These are phyloP conservation scores for Volvox reticuliferus DNA, from an alignment of 139 green algal genomes.

Conservation along the genomic window DNA sequence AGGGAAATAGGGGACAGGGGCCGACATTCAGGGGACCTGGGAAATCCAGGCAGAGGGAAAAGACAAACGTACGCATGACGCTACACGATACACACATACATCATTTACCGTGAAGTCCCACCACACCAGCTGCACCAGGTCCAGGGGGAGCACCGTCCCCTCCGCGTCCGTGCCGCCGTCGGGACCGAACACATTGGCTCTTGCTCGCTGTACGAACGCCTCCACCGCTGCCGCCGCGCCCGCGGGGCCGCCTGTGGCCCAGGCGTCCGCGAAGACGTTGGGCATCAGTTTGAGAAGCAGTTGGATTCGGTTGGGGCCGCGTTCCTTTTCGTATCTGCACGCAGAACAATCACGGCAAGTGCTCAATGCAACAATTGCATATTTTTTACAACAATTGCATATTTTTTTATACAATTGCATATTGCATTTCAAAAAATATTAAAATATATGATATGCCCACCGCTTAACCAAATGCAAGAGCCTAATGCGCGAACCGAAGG, in stretches of 20 bases:
- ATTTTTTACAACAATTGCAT: too few relatives aligned
- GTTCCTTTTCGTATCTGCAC: constrained; percentile 66
- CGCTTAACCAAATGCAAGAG: too few relatives aligned
- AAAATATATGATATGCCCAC: too few relatives aligned
- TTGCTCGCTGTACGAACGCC: constrained; percentile 57
- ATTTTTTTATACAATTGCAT: too few relatives aligned
- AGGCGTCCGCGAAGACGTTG: constrained; percentile 61
- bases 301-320: constrained; percentile 57
- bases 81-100: not conserved
- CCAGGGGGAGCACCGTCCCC: constrained; percentile 49
- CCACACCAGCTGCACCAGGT: constrained; percentile 72
- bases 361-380: too few relatives aligned
- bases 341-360: too few relatives aligned
- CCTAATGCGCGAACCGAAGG: too few relatives aligned
- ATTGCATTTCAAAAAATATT: too few relatives aligned
- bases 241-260: constrained; percentile 29
- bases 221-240: constrained; percentile 41
- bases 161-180: constrained; percentile 36
- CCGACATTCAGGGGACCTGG: too few relatives aligned
- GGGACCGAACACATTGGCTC: constrained; percentile 51
- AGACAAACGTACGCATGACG: not conserved
- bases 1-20: not conserved
- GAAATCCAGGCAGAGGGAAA: too few relatives aligned
- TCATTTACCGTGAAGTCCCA: constrained; percentile 62
- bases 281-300: constrained; percentile 60